Conservation (phyloP, 2,329 filamentous ascomycete genomes). For the Penicillium sp. region DNA sequence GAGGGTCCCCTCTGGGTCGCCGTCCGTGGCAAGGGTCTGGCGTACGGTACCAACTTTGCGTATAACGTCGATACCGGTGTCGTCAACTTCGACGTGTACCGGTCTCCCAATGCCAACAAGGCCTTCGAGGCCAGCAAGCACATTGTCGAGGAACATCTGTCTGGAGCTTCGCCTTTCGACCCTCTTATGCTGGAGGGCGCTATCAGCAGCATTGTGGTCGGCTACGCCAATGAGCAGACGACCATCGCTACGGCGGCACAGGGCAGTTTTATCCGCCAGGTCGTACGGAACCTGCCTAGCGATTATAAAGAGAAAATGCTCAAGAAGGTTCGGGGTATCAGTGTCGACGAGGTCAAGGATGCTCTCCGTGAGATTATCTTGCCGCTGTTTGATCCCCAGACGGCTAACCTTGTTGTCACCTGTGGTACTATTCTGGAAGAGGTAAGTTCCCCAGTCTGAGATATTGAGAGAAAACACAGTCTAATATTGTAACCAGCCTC, state of each 20-base stretch:
- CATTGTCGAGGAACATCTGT: slow-evolving; percentile 68
- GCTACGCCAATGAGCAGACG: slow-evolving; percentile 79
- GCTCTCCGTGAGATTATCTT: slow-evolving; percentile 71
- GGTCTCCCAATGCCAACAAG: slow-evolving; percentile 81
- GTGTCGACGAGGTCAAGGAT: slow-evolving; percentile 66
- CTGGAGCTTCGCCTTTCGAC: slow-evolving; percentile 68
- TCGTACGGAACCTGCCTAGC: slow-evolving; percentile 67
- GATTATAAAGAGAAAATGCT: slow-evolving; percentile 76
- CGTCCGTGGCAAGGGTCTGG: slow-evolving; percentile 85
- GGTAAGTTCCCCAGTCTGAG: slow-evolving; percentile 49
- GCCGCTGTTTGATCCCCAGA: slow-evolving; percentile 72
- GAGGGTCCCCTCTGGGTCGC: slow-evolving; percentile 94
- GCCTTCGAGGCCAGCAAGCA: slow-evolving; percentile 73
- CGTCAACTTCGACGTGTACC: slow-evolving; percentile 79
- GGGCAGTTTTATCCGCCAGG: slow-evolving; percentile 75
- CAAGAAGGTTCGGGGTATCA: slow-evolving; percentile 69
- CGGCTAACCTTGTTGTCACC: slow-evolving; percentile 79
- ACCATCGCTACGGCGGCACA: slow-evolving; percentile 78
- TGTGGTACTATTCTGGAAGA: slow-evolving; percentile 81
- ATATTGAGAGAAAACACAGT: neutral
- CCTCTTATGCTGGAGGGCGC: slow-evolving; percentile 80
- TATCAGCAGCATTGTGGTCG: slow-evolving; percentile 80
- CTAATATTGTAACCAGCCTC: slow-evolving; percentile 51
- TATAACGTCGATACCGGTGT: slow-evolving; percentile 74
- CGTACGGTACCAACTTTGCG: slow-evolving; percentile 78